Base-by-base conservation (phyloP, 331 rosid genomes). In the Spiraea crenata region DNA sequence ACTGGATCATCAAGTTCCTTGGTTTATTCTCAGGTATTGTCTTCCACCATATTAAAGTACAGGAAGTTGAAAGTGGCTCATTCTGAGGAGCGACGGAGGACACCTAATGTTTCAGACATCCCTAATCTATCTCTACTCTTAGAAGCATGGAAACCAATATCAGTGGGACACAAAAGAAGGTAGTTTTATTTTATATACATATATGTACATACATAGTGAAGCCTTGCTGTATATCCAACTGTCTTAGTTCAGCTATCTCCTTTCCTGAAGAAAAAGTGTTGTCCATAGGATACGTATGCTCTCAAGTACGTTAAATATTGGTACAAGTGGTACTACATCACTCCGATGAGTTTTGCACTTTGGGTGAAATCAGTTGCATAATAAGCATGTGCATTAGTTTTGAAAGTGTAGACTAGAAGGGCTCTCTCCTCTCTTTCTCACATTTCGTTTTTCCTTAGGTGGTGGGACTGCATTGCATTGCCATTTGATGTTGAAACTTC, bases 401-500 rank as follows among this genome's bases (percentile, higher is more conserved):
- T 59, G 45, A 15, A 38, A 59, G 1, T 38, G 13, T 59, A 35
- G 38, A 57, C 63, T 11, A 15, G 67, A 70, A 50, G 37, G 48
- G 34, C 19, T 51, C 55, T 41, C 0, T 35, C 2, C 39, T 59
- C 25, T 25, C 55, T 16, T 39, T 12, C 42, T 69, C 54, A 73
- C 70, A 80, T 65, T 20, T 19, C 20, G 69, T 63, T 41, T 82
- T 38, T 75, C 73, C 69, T 31, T 80, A 95, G 99, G 95, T 91
- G 97, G 99, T 95, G 99, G 99, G 97, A 95, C 51, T 95, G 96
- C 65, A 62, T 95, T 79, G 91, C 96, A 15, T 80, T 91, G 88
- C 99, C 99, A 49, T 86, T 82, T 71, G 97, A 95, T 72, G 73
- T 95, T 11, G 81, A 87, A 74, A 72, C 93, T 82, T 85, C 90